A percentile compares a stretch with the other conserved stretches of the same genome.
phyloP scores from a whole-genome alignment of 306 rosid species.

The Myrica gale region DNA sequence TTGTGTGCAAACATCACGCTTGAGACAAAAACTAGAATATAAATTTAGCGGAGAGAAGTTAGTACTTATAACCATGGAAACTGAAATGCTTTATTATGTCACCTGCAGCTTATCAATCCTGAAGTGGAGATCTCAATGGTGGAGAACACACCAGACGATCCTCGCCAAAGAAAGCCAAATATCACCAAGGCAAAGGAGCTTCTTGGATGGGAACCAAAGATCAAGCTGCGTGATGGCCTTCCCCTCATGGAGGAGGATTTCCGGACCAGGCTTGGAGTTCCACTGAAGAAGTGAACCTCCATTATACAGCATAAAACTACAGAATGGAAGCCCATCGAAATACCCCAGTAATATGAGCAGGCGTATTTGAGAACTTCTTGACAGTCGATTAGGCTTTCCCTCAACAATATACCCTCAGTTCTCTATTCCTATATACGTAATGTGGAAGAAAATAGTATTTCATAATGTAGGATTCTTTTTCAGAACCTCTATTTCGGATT shows the following conservation, averaged over 20 bases:
- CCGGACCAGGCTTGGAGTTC: slow-evolving; percentile 64
- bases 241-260: slow-evolving; percentile 90
- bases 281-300: slow-evolving; percentile 24
- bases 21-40: neutral
- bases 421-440: slow-evolving; percentile 14
- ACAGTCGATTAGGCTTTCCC: neutral
- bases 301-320: neutral
- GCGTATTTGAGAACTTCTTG: neutral
- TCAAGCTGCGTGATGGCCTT: slow-evolving; percentile 63
- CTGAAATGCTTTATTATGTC: neutral
- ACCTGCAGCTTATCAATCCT: slow-evolving; percentile 72
- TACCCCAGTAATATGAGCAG: neutral
- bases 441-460: slow-evolving; percentile 16
- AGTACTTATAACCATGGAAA: neutral
- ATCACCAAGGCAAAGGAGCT: slow-evolving; percentile 66
- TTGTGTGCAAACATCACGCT: neutral
- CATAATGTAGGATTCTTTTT: neutral
- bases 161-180: slow-evolving; percentile 78
- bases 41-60: neutral
- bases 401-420: neutral
- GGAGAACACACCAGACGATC: slow-evolving; percentile 90
- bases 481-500: neutral
- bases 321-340: neutral
- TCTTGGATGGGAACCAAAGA: slow-evolving; percentile 76
- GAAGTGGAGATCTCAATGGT: slow-evolving; percentile 58